Evolutionary conservation across 805 yeast species (phyloP).

Genomic region (Sungouiella blattae): DNA sequence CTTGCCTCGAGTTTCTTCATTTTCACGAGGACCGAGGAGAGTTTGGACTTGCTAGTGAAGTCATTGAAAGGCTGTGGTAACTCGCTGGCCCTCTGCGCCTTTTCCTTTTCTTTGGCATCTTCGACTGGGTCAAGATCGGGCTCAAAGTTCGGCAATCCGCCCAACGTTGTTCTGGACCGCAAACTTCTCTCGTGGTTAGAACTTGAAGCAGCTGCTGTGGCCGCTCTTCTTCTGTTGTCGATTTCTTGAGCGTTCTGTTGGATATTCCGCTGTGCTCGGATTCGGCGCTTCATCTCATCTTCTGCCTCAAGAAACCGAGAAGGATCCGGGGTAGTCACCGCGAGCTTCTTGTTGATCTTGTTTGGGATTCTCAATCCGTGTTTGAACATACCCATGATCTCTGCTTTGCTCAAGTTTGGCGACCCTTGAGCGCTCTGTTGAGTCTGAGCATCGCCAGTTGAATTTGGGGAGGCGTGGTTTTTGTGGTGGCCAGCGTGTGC

Average conservation of each 20-base stretch:
- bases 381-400: slow-evolving; percentile 9
- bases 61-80: slow-evolving; percentile 14
- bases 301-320: slow-evolving; percentile 1
- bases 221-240: slow-evolving; percentile 10
- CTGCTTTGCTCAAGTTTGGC: slow-evolving; percentile 7
- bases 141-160: slow-evolving; percentile 8
- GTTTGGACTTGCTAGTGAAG: slow-evolving; percentile 14
- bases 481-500: too few species aligned
- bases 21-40: slow-evolving; percentile 18
- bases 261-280: slow-evolving; percentile 5
- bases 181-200: slow-evolving; percentile 6
- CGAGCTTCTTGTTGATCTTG: slow-evolving; percentile 9
- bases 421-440: too few species aligned
- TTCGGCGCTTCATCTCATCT: slow-evolving; percentile 4
- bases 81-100: slow-evolving; percentile 6
- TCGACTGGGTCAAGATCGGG: slow-evolving; percentile 9
- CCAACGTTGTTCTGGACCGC: slow-evolving; percentile 12
- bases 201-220: slow-evolving; percentile 4
- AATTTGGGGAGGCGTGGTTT: too few species aligned
- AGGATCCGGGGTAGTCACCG: slow-evolving; percentile 2
- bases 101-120: slow-evolving; percentile 7
- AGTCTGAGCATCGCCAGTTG: too few species aligned
- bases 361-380: slow-evolving; percentile 10
- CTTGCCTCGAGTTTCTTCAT: slow-evolving; percentile 20
- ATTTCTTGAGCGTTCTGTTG: slow-evolving; percentile 10